Evolutionary conservation across 129 eudicot genomes (phyloP).

Genomic region (Chrysanthemum seticuspe): DNA sequence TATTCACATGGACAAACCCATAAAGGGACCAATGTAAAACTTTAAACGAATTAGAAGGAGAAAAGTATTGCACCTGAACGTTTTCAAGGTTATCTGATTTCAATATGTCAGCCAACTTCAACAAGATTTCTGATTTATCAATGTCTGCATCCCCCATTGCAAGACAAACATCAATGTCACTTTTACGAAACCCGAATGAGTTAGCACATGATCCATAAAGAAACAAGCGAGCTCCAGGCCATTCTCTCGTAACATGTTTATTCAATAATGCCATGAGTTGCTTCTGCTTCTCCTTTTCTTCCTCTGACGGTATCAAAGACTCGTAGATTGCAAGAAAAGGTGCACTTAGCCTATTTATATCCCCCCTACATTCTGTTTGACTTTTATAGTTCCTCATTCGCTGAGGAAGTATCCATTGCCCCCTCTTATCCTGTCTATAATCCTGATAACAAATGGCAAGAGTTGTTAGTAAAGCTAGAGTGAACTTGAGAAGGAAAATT

Average conservation of each 20-base stretch:
- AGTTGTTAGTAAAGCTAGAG: background rate
- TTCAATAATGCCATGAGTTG: constrained; percentile 62
- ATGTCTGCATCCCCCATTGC: constrained; percentile 52
- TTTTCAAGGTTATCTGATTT: constrained; percentile 75
- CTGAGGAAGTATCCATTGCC: constrained; percentile 66
- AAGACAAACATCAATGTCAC: constrained; percentile 97
- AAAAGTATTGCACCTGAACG: constrained; percentile 64
- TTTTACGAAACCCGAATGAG: constrained; percentile 82
- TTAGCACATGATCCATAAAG: constrained; percentile 97
- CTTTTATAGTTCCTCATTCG: constrained; percentile 66
- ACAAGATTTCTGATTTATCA: constrained; percentile 73
- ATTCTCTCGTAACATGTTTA: constrained; percentile 73
- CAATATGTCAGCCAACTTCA: constrained; percentile 81
- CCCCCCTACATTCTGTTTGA: constrained; percentile 51
- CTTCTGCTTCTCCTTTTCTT: constrained; percentile 83
- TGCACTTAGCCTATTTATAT: constrained; percentile 54
- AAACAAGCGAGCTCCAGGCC: constrained; percentile 82
- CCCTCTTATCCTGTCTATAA: constrained; percentile 84
- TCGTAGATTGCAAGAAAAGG: constrained; percentile 63
- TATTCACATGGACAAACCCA: background rate
- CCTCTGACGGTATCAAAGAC: constrained; percentile 79
- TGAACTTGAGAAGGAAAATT: background rate
- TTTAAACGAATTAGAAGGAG: background rate
- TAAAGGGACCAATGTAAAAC: background rate
- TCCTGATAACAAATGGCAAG: constrained; percentile 46